Base-by-base conservation (phyloP, 75 land plant genomes). In the Larix kaempferi region DNA sequence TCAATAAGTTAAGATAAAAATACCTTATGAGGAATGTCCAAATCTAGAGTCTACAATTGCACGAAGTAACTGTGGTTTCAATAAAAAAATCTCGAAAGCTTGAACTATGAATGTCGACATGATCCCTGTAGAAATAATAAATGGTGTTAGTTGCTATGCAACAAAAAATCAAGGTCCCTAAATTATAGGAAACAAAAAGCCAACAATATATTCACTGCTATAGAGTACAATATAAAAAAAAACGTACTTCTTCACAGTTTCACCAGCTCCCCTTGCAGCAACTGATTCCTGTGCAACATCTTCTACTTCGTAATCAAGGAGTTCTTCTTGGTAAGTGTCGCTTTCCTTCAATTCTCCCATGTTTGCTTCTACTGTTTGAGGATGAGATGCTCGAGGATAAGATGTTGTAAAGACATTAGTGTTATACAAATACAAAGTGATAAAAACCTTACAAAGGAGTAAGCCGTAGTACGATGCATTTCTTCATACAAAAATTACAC, bases 11-110 rank as follows among this genome's bases (percentile, higher is more conserved):
- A 4, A 49, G 10, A 49, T 11, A 60, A 62, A 14, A 65, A 57
- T 88, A 92, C 98, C 99, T 95, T 96, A 98, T 23, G 98, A 96
- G 49, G 99, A 98, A 84, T 96, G 99, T 87, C 94, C 99, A 85
- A 96, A 96, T 23, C 99, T 98, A 41, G 92, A 96, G 69, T 92
- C 98, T 56, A 96, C 98, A 81, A 96, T 96, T 6, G 99, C 93
- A 12, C 95, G 91, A 41, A 95, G 89, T 58, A 96, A 90, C 80
- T 96, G 98, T 56, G 99, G 99, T 85, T 96, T 96, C 71, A 96
- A 77, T 27, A 96, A 93, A 74, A n/a, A 96, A 96, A 77, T 96
- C 99, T 80, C 99, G 87, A 88, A 96, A 96, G 49, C 99, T 98
- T 17, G 99, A 96, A 84, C 99, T 96, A 81, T 96, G 99, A 56